Evolutionary conservation across 208 protist genomes (phyloP).

Genomic region (Trypanosomatidae sp.): DNA sequence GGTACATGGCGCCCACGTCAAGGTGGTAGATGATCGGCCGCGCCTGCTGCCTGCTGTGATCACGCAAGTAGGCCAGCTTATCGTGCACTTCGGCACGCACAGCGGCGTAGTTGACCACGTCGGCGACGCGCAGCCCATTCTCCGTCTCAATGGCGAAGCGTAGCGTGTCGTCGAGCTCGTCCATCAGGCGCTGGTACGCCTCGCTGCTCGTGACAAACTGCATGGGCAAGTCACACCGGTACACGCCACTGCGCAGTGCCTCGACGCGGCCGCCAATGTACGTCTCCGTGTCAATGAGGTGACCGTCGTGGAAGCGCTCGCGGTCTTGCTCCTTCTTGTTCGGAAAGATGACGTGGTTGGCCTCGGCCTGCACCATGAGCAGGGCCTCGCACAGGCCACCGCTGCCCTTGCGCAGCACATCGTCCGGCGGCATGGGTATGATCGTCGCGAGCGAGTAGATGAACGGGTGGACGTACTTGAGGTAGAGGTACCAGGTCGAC

Average conservation of each 20-base stretch:
- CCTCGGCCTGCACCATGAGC: conserved; percentile 96
- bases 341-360: conserved; percentile 97
- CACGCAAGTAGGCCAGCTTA: conserved; percentile 77
- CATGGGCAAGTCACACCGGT: conserved; percentile 93
- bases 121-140: conserved; percentile 62
- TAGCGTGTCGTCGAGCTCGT: conserved; percentile 88
- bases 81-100: conserved; percentile 43
- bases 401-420: conserved; percentile 97
- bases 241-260: conserved; percentile 93
- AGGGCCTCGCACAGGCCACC: conserved; percentile 99
- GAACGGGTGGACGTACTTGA: conserved; percentile 99
- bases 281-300: conserved; percentile 98
- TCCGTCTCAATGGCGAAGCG: conserved; percentile 89
- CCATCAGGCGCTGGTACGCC: conserved; percentile 91
- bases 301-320: conserved; percentile 93
- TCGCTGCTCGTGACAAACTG: conserved; percentile 89
- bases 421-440: conserved; percentile 98
- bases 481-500: conserved; percentile 99
- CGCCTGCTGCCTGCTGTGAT: conserved; percentile 67
- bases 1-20: conserved; percentile 99
- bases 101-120: conserved; percentile 93
- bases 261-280: conserved; percentile 98
- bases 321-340: conserved; percentile 95
- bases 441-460: conserved; percentile 99
- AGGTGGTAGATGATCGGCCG: conserved; percentile 99